Conservation (phyloP, 2,329 filamentous ascomycete genomes). For the Zasmidium angulare region DNA sequence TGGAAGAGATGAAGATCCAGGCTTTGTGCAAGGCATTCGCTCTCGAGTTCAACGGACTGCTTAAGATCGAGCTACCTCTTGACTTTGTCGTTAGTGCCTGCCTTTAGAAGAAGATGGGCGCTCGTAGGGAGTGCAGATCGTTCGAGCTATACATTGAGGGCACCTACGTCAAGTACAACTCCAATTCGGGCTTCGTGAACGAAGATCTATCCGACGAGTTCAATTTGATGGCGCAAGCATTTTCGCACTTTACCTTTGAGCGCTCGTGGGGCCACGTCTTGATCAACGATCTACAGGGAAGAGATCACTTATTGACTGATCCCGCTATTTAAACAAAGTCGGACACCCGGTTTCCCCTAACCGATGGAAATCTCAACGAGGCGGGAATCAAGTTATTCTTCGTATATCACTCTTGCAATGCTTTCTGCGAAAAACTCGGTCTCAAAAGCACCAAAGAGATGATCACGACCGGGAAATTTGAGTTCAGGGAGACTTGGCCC, state of each 20-base stretch:
- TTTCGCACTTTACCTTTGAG: not conserved
- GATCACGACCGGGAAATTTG: not conserved
- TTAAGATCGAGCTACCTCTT: not conserved
- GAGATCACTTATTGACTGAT: not conserved
- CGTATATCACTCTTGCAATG: not conserved
- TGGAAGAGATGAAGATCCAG: not conserved
- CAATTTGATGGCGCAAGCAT: not conserved
- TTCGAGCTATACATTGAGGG: not conserved
- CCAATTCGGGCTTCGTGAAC: not conserved
- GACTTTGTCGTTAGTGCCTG: not conserved
- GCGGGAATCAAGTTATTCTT: not conserved
- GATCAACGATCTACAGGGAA: not conserved
- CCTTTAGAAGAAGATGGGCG: too few species aligned
- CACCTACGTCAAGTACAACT: not conserved
- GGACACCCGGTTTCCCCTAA: not conserved
- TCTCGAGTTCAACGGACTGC: not conserved
- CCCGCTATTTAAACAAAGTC: not conserved
- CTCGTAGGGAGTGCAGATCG: not conserved
- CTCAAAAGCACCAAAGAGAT: not conserved
- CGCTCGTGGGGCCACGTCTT: not conserved
- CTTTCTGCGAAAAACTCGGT: not conserved
- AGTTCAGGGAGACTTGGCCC: not conserved
- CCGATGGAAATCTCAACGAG: not conserved
- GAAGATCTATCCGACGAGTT: not conserved
- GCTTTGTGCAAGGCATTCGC: not conserved